Evolutionary conservation across 805 yeast species (phyloP).

Genomic region (Pichia gijzeniarum): DNA sequence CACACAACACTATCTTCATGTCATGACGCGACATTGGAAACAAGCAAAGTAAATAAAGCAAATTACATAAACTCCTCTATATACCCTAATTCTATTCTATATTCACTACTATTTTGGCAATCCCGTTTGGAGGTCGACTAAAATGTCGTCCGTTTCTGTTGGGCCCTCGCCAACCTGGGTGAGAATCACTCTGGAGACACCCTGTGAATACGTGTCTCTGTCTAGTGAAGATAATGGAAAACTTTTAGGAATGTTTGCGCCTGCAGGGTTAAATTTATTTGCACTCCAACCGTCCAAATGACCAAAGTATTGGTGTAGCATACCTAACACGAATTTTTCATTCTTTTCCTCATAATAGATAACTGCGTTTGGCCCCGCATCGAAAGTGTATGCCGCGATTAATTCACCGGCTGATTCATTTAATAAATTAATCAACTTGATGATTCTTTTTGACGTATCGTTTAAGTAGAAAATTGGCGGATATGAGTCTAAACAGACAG

Average conservation of each 20-base stretch:
- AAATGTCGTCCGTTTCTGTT: conserved; percentile 45
- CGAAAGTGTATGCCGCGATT: conserved; percentile 94
- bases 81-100: too few species aligned
- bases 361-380: conserved; percentile 99
- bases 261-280: conserved; percentile 25
- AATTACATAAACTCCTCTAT: too few species aligned
- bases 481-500: conserved; percentile 90
- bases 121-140: conserved; percentile 54
- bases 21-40: too few species aligned
- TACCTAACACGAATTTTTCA: conserved; percentile 66
- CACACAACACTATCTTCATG: too few species aligned
- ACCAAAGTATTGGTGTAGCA: conserved; percentile 54
- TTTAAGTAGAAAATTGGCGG: conserved; percentile 95
- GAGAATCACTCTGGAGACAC: conserved; percentile 77
- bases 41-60: too few species aligned
- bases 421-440: conserved; percentile 70
- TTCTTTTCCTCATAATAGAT: conserved; percentile 76
- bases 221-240: conserved; percentile 27
- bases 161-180: conserved; percentile 91
- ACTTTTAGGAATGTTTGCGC: conserved; percentile 16
- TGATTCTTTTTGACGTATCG: conserved; percentile 80
- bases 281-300: conserved; percentile 62
- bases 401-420: conserved; percentile 60
- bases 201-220: conserved; percentile 33
- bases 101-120: conserved; percentile 39